Conservation (phyloP, 345 rosid species). For the Anastatica hierochuntica region DNA sequence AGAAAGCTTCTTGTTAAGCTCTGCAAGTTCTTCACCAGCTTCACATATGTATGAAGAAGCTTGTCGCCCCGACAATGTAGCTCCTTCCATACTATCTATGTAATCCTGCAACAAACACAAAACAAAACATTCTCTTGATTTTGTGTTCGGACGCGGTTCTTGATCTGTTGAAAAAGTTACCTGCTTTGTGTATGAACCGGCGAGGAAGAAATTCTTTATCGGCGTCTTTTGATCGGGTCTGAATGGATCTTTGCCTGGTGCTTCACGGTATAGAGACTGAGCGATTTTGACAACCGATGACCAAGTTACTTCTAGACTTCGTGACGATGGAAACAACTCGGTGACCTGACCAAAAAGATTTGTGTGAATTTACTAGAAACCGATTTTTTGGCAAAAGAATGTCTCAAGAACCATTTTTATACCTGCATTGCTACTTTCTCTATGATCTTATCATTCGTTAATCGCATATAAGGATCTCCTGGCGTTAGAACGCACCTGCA, state of each 20-base stretch:
- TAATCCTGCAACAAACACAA: slow-evolving; percentile 52
- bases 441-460: slow-evolving; percentile 73
- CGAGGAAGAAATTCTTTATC: slow-evolving; percentile 77
- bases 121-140: too few relatives aligned
- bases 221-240: slow-evolving; percentile 98
- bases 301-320: slow-evolving; percentile 75
- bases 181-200: slow-evolving; percentile 97
- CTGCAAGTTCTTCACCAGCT: slow-evolving; percentile 71
- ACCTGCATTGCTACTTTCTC: slow-evolving; percentile 85
- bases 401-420: too few relatives aligned
- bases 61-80: slow-evolving; percentile 89
- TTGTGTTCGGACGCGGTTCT: too few relatives aligned
- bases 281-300: slow-evolving; percentile 93
- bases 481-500: slow-evolving; percentile 88
- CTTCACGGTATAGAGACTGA: slow-evolving; percentile 92
- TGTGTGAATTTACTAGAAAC: not conserved
- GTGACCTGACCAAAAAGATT: slow-evolving; percentile 44
- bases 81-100: slow-evolving; percentile 99
- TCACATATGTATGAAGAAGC: slow-evolving; percentile 78
- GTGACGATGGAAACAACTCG: slow-evolving; percentile 77
- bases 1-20: slow-evolving; percentile 52
- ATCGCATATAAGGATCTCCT: slow-evolving; percentile 93
- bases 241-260: slow-evolving; percentile 92
- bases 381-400: too few relatives aligned
- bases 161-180: slow-evolving; percentile 22